phyloP scores from a whole-genome alignment of 441 rosid species.

The Adansonia rubrostipa region DNA sequence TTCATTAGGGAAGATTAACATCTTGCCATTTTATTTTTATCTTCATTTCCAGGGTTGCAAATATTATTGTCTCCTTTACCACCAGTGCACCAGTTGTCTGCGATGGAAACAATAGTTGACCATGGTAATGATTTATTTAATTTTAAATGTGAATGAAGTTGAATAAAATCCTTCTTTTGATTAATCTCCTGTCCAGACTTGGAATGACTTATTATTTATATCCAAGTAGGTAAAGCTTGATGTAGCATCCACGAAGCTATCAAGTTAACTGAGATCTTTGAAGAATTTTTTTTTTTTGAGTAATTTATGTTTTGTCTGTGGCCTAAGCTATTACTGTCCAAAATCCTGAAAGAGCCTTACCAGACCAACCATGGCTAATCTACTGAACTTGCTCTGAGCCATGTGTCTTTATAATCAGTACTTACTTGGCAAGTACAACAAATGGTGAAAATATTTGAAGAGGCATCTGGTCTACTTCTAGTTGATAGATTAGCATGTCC shows the following conservation, averaged over 20 bases:
- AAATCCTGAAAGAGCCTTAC: neutral
- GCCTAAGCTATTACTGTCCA: neutral
- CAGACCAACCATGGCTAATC: neutral
- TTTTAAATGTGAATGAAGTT: slow-evolving; percentile 1
- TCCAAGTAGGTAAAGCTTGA: neutral
- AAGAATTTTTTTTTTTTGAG: neutral
- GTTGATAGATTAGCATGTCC: neutral
- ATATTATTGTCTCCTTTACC: slow-evolving; percentile 45
- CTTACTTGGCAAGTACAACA: neutral
- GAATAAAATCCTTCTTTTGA: slow-evolving; percentile 3
- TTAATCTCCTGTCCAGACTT: neutral
- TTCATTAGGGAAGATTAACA: slow-evolving; percentile 21
- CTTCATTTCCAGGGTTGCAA: slow-evolving; percentile 44
- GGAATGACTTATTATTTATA: neutral
- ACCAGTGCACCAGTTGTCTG: slow-evolving; percentile 37
- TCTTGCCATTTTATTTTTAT: neutral
- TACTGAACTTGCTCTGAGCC: slow-evolving; percentile 1
- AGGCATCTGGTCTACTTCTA: neutral
- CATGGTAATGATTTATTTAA: slow-evolving; percentile 41
- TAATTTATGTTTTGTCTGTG: neutral
- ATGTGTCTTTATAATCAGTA: neutral
- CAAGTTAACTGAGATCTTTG: neutral
- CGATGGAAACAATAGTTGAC: slow-evolving; percentile 35
- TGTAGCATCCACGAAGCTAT: neutral
- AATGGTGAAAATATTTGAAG: neutral